These are phyloP conservation scores for Cryphonectria parasitica DNA, from an alignment of 2,329 filamentous ascomycete genomes.

Conservation along the genomic window DNA sequence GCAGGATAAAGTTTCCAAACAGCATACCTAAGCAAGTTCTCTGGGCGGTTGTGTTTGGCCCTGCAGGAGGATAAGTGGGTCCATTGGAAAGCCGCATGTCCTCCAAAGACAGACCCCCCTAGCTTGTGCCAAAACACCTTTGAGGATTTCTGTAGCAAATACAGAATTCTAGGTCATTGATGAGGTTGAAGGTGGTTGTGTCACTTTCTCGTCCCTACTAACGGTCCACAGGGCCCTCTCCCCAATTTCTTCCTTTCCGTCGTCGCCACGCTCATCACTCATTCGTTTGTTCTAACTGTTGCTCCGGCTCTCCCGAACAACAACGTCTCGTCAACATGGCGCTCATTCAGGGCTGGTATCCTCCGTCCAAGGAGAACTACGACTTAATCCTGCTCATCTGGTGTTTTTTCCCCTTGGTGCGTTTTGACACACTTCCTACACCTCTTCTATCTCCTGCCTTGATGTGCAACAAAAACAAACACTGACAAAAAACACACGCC, in stretches of 20 bases:
- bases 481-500: slow-evolving; percentile 20
- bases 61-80: background rate
- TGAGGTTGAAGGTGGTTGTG: too few relatives aligned
- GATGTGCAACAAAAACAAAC: too few relatives aligned
- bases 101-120: background rate
- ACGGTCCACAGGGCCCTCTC: too few relatives aligned
- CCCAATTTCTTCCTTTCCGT: background rate
- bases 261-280: background rate
- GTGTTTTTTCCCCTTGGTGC: slow-evolving; percentile 59
- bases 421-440: slow-evolving; percentile 26
- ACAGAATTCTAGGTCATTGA: too few relatives aligned
- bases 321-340: slow-evolving; percentile 42
- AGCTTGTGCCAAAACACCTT: too few relatives aligned
- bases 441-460: slow-evolving; percentile 4
- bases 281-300: background rate
- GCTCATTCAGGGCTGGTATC: slow-evolving; percentile 58
- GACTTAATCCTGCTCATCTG: slow-evolving; percentile 56
- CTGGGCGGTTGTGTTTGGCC: background rate
- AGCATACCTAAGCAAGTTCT: too few relatives aligned
- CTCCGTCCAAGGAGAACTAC: slow-evolving; percentile 62
- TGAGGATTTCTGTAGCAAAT: too few relatives aligned
- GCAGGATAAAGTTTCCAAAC: background rate
- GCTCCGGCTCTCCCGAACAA: background rate
- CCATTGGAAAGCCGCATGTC: background rate
- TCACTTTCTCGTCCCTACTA: too few relatives aligned